phyloP scores from a whole-genome alignment of 345 rosid genomes.

The Eucalyptus shirleyi region DNA sequence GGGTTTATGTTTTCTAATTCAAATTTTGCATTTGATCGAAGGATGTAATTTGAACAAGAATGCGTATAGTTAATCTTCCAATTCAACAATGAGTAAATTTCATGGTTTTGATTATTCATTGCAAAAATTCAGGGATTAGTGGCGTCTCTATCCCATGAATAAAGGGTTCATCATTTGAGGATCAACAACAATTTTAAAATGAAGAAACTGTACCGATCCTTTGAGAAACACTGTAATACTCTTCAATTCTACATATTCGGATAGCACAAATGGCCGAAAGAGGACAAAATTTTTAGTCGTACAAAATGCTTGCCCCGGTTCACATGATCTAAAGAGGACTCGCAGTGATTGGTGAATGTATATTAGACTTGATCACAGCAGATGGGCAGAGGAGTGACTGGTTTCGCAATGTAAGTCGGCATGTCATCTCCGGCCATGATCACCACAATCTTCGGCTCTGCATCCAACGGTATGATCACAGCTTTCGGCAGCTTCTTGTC shows the following conservation, averaged over 20 bases:
- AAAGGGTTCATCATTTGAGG: not conserved
- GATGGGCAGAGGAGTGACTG: not conserved
- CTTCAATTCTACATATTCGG: not conserved
- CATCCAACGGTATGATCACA: not conserved
- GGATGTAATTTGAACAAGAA: not conserved
- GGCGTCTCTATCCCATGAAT: not conserved
- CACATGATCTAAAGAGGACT: not conserved
- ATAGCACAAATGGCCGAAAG: not conserved
- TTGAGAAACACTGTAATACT: not conserved
- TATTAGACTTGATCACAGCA: not conserved
- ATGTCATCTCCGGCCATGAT: constrained; percentile 30
- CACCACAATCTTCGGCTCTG: constrained; percentile 13
- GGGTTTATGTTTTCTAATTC: not conserved
- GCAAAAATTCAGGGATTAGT: not conserved
- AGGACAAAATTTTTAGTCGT: not conserved
- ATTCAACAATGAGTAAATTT: not conserved
- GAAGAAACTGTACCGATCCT: not conserved
- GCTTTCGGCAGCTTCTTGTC: not conserved
- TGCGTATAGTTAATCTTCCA: not conserved
- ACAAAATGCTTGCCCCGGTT: not conserved
- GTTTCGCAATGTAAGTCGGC: constrained; percentile 18
- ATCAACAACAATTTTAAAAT: not conserved
- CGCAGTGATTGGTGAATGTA: not conserved
- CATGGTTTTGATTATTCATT: not conserved
- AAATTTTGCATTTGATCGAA: not conserved